These are phyloP conservation scores for Hordeum pubiflorum DNA, from an alignment of 202 grass and related monocot species.

Conservation along the genomic window DNA sequence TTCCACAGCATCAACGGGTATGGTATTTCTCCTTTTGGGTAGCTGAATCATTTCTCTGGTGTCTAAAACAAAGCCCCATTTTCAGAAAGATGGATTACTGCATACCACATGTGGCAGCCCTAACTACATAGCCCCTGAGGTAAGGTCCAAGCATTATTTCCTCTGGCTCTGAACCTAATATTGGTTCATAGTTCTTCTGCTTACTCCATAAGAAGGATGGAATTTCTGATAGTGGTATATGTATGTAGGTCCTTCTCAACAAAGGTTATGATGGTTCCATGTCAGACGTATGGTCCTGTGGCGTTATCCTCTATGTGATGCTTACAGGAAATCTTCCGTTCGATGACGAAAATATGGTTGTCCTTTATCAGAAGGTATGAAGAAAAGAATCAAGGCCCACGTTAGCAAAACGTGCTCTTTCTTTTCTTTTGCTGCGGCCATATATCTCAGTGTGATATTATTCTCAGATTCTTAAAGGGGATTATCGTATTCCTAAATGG, in stretches of 20 bases:
- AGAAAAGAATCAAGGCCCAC: slow-evolving; percentile 12
- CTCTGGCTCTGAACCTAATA: not conserved
- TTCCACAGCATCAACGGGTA: slow-evolving; percentile 75
- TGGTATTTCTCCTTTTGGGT: not conserved
- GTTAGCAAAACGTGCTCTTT: not conserved
- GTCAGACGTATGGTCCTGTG: slow-evolving; percentile 90
- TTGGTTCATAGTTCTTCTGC: not conserved
- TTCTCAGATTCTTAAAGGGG: slow-evolving; percentile 64
- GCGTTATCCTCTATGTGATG: slow-evolving; percentile 87
- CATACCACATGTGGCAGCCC: slow-evolving; percentile 94
- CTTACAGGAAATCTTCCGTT: slow-evolving; percentile 80
- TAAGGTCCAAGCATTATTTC: slow-evolving; percentile 17
- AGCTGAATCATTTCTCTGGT: slow-evolving; percentile 6
- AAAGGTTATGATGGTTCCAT: slow-evolving; percentile 79
- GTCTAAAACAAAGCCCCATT: slow-evolving; percentile 14
- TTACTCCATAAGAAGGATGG: not conserved
- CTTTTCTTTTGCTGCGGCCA: not conserved
- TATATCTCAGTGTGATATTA: slow-evolving; percentile 23
- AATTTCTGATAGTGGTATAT: slow-evolving; percentile 21
- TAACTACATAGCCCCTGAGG: slow-evolving; percentile 92
- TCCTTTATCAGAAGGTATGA: slow-evolving; percentile 80
- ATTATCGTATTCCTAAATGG: slow-evolving; percentile 78
- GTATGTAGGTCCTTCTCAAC: slow-evolving; percentile 74
- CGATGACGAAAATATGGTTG: slow-evolving; percentile 62
- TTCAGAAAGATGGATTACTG: slow-evolving; percentile 82